Percentiles rank a stretch among this genome's conserved stretches.
These are phyloP conservation scores for Catunica adiposa DNA, from an alignment of 2,329 filamentous ascomycete genomes.

Conservation along the genomic window DNA sequence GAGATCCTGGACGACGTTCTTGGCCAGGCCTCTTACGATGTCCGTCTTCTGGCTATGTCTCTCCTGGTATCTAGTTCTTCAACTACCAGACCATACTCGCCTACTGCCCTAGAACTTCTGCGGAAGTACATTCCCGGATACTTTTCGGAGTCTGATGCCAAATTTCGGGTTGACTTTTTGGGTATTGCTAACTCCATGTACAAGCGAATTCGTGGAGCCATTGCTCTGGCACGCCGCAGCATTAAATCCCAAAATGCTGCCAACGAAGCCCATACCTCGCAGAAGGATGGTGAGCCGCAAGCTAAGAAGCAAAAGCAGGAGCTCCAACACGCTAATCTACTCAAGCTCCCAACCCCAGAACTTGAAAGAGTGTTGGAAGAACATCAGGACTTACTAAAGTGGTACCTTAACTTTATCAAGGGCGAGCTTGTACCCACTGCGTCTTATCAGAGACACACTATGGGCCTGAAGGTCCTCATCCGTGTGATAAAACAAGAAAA, in stretches of 20 bases:
- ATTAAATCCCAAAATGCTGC: conserved; percentile 21
- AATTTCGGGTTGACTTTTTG: conserved; percentile 67
- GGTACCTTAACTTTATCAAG: conserved; percentile 58
- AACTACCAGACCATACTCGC: conserved; percentile 55
- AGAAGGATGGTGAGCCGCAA: conserved; percentile 6
- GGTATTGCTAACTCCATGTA: conserved; percentile 60
- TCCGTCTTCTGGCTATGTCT: conserved; percentile 66
- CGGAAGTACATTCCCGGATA: conserved; percentile 50
- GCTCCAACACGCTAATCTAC: conserved; percentile 25
- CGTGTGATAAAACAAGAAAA: conserved; percentile 53
- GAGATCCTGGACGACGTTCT: conserved; percentile 36
- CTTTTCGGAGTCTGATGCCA: conserved; percentile 71
- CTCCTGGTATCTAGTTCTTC: conserved; percentile 62
- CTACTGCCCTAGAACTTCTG: conserved; percentile 44
- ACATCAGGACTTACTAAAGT: conserved; percentile 50
- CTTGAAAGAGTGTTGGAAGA: conserved; percentile 27
- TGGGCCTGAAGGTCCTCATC: conserved; percentile 53
- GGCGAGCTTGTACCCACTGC: conserved; percentile 62
- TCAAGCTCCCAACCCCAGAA: conserved; percentile 24
- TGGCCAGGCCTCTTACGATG: conserved; percentile 40
- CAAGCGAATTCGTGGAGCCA: conserved; percentile 53
- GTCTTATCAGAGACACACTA: conserved; percentile 81
- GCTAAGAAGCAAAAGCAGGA: conserved; percentile 19
- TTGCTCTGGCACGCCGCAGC: conserved; percentile 36
- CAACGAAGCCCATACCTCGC: conserved; percentile 21